Conservation (phyloP, 768 basidiomycete genomes). For the Boletus subparvulus region DNA sequence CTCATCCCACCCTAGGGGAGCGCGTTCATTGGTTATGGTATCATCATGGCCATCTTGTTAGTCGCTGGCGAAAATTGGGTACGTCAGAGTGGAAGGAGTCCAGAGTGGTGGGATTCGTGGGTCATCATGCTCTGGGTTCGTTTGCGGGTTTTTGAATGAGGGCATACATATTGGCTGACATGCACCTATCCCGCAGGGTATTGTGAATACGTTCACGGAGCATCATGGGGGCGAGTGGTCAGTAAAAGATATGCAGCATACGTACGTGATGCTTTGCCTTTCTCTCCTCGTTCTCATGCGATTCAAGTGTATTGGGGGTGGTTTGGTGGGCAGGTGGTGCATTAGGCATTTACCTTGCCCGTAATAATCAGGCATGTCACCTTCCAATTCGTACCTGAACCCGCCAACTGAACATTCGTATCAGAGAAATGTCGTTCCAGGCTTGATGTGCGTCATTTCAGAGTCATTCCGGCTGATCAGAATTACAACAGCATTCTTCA, state of each 20-base stretch:
- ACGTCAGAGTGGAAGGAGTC: constrained; percentile 64
- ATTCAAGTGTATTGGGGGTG: constrained; percentile 50
- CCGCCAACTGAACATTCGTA: not conserved
- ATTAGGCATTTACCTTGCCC: constrained; percentile 80
- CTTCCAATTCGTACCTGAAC: not conserved
- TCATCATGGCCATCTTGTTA: constrained; percentile 76
- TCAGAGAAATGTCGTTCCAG: constrained; percentile 78
- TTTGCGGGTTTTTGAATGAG: not conserved
- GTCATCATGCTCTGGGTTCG: constrained; percentile 54
- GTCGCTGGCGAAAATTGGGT: constrained; percentile 79
- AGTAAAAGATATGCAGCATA: constrained; percentile 94
- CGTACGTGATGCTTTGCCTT: constrained; percentile 47
- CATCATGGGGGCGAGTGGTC: constrained; percentile 82
- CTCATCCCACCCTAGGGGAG: constrained; percentile 50
- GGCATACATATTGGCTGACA: not conserved
- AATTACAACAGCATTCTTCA: not conserved
- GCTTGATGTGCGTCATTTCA: constrained; percentile 60
- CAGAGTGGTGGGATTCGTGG: constrained; percentile 88
- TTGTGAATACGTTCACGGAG: constrained; percentile 91
- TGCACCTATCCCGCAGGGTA: constrained; percentile 7
- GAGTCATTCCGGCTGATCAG: not conserved
- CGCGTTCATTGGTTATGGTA: constrained; percentile 85
- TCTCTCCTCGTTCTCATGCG: constrained; percentile 1
- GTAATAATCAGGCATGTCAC: constrained; percentile 65
- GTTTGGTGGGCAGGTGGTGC: constrained; percentile 88